Base-by-base conservation (phyloP, 2,329 filamentous ascomycete genomes). In the Bisporella sp. region DNA sequence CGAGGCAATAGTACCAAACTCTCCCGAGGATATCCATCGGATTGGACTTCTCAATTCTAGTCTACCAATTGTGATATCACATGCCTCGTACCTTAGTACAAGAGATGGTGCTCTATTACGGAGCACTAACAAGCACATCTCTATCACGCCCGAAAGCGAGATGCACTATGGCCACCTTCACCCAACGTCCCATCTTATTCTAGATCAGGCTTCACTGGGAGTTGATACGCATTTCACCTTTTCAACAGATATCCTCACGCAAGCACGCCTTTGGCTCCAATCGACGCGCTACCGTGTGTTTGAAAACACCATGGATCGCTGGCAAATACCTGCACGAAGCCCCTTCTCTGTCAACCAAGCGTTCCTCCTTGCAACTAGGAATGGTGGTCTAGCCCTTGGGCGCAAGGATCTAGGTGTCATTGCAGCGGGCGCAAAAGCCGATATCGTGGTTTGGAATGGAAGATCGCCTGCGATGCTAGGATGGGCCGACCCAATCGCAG, bases 311-410 rank as follows among this genome's bases (percentile, higher is more conserved):
- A 8, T 39, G 8, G 35, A n/a, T 0, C 55, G 59, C 1, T 74
- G 71, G 67, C 52, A 69, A 11, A 57, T 80, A 2, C 75, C 77
- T 0, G 54, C 54, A 2, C 70, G 64, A 30, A 79, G 70, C 51
- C 75, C 77, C 6, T 76, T 81, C 73, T 72, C 68, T 6, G 76
- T 68, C 3, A 65, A 71, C 33, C 76, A 82, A 57, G 78, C 77
- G 0, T 82, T 82, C 57, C 64, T 75, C 28, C 69, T 81, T 12
- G 73, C 75, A 0, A 82, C 77, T 0, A 68, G 76, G 2, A 67
- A 70, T 4, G 77, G 78, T 1, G 78, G 67, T 0, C 69, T 75
- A 1, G 74, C 78, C 0, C 66, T 82, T 3, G 68, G 74, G 8
- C 67, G 76, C 0, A 63, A 40, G 8, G 49, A 54, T 37, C 6